Evolutionary conservation across 2,329 filamentous ascomycete genomes (phyloP).

Genomic region (Cyclaneusma minus): DNA sequence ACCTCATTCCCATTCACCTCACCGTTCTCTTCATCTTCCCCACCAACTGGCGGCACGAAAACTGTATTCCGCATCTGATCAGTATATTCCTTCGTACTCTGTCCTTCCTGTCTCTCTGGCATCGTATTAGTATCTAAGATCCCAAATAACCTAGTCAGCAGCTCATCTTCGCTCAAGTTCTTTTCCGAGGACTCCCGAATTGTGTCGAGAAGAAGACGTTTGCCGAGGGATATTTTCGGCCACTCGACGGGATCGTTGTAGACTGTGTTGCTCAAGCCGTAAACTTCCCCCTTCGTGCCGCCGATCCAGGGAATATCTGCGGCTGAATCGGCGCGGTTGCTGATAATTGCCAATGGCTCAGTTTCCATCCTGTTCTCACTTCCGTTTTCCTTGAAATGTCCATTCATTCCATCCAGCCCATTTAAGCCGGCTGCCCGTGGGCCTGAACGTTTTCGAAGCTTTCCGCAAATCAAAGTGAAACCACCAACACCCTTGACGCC

Average conservation of each 20-base stretch:
- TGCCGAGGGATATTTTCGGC: constrained; percentile 44
- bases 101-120: constrained; percentile 19
- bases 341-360: constrained; percentile 42
- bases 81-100: constrained; percentile 34
- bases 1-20: constrained; percentile 19
- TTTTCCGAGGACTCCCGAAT: constrained; percentile 23
- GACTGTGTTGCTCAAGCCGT: constrained; percentile 47
- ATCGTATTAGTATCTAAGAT: constrained; percentile 43
- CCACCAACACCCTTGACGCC: constrained; percentile 47
- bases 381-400: too few relatives aligned
- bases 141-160: constrained; percentile 34
- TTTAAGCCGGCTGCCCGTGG: constrained; percentile 6
- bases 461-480: constrained; percentile 51
- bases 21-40: constrained; percentile 23
- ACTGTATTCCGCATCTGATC: constrained; percentile 13
- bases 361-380: constrained; percentile 11
- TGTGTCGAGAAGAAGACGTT: constrained; percentile 24
- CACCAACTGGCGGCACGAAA: too few relatives aligned
- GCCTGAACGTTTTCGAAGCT: constrained; percentile 26
- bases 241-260: constrained; percentile 37
- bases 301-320: constrained; percentile 42
- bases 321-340: constrained; percentile 38
- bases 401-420: constrained; percentile 3
- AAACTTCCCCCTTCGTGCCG: constrained; percentile 32
- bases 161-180: constrained; percentile 25